These are phyloP conservation scores for Xylaria bambusicola DNA, from an alignment of 495 filamentous ascomycete genomes.

Conservation along the genomic window DNA sequence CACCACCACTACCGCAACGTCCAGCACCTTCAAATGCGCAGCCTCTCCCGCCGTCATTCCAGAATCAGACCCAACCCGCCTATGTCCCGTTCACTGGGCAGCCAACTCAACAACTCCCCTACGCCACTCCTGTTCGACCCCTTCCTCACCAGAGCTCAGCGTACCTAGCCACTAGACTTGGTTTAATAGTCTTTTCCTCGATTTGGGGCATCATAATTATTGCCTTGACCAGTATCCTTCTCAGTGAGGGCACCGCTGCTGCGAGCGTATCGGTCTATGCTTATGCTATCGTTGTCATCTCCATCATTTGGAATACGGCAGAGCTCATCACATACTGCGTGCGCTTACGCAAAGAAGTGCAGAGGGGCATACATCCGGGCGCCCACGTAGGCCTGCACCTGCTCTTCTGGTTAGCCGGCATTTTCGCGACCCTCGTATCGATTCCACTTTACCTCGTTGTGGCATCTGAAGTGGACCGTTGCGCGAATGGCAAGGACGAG, in stretches of 20 bases:
- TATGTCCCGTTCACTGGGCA: conserved; percentile 24
- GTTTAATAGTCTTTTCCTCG: conserved; percentile 29
- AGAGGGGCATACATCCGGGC: conserved; percentile 38
- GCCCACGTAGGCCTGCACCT: conserved; percentile 42
- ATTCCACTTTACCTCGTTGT: conserved; percentile 4
- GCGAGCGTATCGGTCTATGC: conserved; percentile 13
- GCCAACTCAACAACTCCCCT: conserved; percentile 20
- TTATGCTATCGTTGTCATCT: conserved; percentile 28
- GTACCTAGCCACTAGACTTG: conserved; percentile 32
- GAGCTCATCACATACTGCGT: conserved; percentile 37
- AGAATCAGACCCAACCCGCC: conserved; percentile 13
- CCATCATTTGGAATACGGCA: conserved; percentile 37
- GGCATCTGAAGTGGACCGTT: background rate
- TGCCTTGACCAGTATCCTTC: conserved; percentile 23
- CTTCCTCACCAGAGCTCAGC: conserved; percentile 23
- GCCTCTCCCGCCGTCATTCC: conserved; percentile 13
- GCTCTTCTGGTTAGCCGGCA: conserved; percentile 35
- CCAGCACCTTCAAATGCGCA: conserved; percentile 1
- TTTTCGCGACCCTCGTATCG: conserved; percentile 25
- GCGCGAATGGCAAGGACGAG: conserved; percentile 7
- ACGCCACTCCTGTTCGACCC: conserved; percentile 19
- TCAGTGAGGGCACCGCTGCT: background rate
- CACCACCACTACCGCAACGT: conserved; percentile 3
- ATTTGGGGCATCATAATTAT: conserved; percentile 33
- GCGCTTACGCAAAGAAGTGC: conserved; percentile 23